Evolutionary conservation across 495 filamentous ascomycete genomes (phyloP).

Genomic region (Lasiosphaeris hirsuta): DNA sequence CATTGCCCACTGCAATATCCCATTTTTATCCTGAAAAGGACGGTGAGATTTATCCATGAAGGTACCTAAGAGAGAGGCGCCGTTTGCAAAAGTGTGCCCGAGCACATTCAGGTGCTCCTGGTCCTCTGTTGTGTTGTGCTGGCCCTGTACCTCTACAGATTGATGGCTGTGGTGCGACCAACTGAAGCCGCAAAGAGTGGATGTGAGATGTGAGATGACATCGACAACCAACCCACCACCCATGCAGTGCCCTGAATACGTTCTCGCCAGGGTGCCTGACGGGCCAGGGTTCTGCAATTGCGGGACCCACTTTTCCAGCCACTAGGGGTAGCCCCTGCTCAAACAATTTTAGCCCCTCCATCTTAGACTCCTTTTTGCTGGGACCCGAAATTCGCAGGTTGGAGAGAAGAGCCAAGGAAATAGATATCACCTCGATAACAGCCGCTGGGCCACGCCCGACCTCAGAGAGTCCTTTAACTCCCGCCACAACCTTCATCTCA

Average conservation of each 20-base stretch:
- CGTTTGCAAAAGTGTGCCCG: too few species aligned
- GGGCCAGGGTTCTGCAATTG: constrained; percentile 5
- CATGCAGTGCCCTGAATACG: not conserved
- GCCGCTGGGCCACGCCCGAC: constrained; percentile 7
- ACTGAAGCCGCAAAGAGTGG: too few species aligned
- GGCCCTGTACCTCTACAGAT: too few species aligned
- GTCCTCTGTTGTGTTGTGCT: too few species aligned
- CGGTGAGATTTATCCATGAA: too few species aligned
- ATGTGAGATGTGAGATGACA: not conserved
- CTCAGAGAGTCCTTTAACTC: not conserved
- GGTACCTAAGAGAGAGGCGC: too few species aligned
- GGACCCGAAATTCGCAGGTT: not conserved
- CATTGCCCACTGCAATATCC: too few species aligned
- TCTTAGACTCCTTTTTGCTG: constrained; percentile 14
- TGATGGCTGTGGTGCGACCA: too few species aligned
- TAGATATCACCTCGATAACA: constrained; percentile 17
- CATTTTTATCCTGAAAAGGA: too few species aligned
- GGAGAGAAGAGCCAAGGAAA: constrained; percentile 8
- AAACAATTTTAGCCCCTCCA: constrained; percentile 23
- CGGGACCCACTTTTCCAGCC: constrained; percentile 6
- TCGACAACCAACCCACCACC: not conserved
- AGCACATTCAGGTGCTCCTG: too few species aligned
- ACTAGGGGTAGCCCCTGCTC: constrained; percentile 1
- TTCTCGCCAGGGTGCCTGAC: constrained; percentile 3
- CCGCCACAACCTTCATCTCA: not conserved